A percentile compares a stretch with the other conserved stretches of the same genome.
phyloP scores from a whole-genome alignment of 305 asterid species.

The Fraxinus xanthoxyloides region DNA sequence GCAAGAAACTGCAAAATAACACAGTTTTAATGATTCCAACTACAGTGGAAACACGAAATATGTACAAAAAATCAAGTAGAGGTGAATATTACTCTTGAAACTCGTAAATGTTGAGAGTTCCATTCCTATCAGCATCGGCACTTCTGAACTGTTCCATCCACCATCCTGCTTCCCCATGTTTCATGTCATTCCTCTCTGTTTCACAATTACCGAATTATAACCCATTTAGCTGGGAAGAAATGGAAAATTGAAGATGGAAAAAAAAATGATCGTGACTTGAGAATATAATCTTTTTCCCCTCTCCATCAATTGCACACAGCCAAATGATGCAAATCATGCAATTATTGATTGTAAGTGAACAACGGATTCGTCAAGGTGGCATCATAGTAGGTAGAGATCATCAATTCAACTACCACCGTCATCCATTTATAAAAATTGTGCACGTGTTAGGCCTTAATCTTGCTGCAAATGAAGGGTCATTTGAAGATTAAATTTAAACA shows the following conservation, averaged over 20 bases:
- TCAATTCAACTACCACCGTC: neutral
- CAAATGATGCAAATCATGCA: neutral
- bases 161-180: slow-evolving; percentile 40
- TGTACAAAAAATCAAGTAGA: neutral
- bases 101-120: slow-evolving; percentile 37
- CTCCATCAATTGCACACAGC: neutral
- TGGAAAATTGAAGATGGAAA: neutral
- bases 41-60: neutral
- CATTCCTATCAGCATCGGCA: slow-evolving; percentile 37
- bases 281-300: neutral
- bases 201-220: slow-evolving; percentile 18
- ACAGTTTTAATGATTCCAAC: neutral
- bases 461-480: neutral
- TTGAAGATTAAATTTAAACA: neutral
- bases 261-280: neutral
- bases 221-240: slow-evolving; percentile 8
- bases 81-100: slow-evolving; percentile 32
- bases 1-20: slow-evolving; percentile 28
- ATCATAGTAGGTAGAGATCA: neutral
- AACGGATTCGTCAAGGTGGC: neutral
- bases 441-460: neutral
- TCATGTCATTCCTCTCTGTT: slow-evolving; percentile 30
- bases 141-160: slow-evolving; percentile 41
- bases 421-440: neutral
- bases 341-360: neutral